Evolutionary conservation across 192 early-diverging fungal genomes (phyloP).

Genomic region (Coemansia sp.): DNA sequence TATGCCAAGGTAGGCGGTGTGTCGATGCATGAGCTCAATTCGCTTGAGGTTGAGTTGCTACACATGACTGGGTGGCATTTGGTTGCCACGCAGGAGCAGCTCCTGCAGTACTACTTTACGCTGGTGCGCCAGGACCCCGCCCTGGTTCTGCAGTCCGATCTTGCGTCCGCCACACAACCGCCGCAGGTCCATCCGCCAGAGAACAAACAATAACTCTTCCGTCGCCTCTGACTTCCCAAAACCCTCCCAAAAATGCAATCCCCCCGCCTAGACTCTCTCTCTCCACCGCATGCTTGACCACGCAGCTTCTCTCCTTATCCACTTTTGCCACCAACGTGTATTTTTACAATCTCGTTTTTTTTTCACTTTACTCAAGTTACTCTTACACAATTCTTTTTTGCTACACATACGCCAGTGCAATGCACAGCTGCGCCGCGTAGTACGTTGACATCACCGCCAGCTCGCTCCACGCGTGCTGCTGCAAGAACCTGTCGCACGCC

Average conservation of each 20-base stretch:
- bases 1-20: conserved; percentile 97
- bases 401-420: conserved; percentile 13
- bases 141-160: conserved; percentile 49
- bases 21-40: conserved; percentile 88
- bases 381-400: neutral
- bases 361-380: neutral
- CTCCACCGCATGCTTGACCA: no score
- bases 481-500: conserved; percentile 40
- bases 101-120: conserved; percentile 92
- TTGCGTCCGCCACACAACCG: neutral
- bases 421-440: conserved; percentile 47
- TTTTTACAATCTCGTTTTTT: neutral
- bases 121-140: conserved; percentile 74
- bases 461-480: conserved; percentile 28
- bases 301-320: no score
- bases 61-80: conserved; percentile 90
- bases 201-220: neutral
- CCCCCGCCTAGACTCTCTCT: neutral
- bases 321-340: neutral
- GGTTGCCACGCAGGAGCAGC: conserved; percentile 66
- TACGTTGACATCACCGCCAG: conserved; percentile 43
- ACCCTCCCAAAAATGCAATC: neutral
- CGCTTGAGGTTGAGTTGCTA: conserved; percentile 88
- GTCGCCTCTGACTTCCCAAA: neutral
- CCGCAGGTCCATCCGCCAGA: neutral